Percentiles rank a stretch among this genome's conserved stretches.
These are phyloP conservation scores for Leucogyrophana mollusca DNA, from an alignment of 768 basidiomycete genomes.

Conservation along the genomic window DNA sequence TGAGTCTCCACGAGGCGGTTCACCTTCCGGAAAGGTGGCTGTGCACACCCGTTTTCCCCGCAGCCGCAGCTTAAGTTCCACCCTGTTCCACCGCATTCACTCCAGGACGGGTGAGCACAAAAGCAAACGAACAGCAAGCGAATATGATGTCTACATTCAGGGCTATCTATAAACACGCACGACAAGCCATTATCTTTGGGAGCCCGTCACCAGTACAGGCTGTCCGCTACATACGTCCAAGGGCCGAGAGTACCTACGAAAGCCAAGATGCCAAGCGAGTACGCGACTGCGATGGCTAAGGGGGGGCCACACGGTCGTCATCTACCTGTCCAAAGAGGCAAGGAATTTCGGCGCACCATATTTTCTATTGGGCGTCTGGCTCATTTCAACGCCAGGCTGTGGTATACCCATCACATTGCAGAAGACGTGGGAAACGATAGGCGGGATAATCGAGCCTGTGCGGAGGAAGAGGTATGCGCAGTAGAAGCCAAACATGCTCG, in stretches of 20 bases:
- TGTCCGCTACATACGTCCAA: constrained; percentile 44
- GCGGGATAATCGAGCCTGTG: constrained; percentile 77
- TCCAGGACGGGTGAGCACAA: too few species aligned
- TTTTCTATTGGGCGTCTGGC: constrained; percentile 48
- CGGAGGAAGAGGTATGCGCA: constrained; percentile 83
- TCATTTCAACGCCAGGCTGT: constrained; percentile 55
- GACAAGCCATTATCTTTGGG: too few species aligned
- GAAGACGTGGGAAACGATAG: constrained; percentile 80
- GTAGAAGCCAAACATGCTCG: constrained; percentile 90
- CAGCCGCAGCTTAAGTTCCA: too few species aligned
- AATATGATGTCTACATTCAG: too few species aligned
- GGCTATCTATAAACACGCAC: too few species aligned
- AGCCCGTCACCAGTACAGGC: constrained; percentile 40
- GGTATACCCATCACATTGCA: constrained; percentile 97
- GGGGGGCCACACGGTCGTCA: constrained; percentile 10
- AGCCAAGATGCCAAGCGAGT: constrained; percentile 56
- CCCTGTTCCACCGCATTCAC: too few species aligned
- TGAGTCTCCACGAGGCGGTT: too few species aligned
- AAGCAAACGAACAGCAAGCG: too few species aligned
- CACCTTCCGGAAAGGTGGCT: too few species aligned
- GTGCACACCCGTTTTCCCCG: too few species aligned
- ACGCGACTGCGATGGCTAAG: constrained; percentile 53
- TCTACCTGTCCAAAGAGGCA: constrained; percentile 8
- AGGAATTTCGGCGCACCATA: constrained; percentile 39
- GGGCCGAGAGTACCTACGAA: constrained; percentile 53